Conservation (phyloP, 2,329 filamentous ascomycete species). For the Paracamarosporium sp. region DNA sequence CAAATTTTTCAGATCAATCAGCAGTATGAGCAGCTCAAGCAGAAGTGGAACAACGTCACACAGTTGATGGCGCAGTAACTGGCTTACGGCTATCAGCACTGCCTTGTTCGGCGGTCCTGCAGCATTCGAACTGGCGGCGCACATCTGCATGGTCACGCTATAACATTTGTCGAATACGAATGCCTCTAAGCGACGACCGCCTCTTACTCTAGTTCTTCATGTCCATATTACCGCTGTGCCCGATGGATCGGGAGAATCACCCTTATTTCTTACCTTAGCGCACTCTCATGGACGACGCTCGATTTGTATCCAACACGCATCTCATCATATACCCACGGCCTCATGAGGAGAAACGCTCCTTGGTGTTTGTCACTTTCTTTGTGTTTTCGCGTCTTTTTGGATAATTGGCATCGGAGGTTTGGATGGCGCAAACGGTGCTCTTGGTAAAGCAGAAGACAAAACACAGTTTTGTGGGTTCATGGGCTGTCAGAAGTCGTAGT, state of each 20-base stretch:
- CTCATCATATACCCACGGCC: conserved; percentile 33
- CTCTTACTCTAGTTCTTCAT: conserved; percentile 33
- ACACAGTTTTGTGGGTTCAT: background rate
- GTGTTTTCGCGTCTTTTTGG: conserved; percentile 18
- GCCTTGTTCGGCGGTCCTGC: background rate
- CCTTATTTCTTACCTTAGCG: background rate
- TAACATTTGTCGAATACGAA: conserved; percentile 23
- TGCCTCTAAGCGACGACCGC: conserved; percentile 28
- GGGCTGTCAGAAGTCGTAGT: background rate
- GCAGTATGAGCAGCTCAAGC: conserved; percentile 56
- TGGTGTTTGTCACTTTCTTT: conserved; percentile 12
- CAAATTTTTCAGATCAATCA: conserved; percentile 49
- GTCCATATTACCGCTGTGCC: conserved; percentile 36
- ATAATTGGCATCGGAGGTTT: conserved; percentile 19
- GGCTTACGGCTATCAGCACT: background rate
- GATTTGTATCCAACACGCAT: conserved; percentile 16
- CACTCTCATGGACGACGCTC: conserved; percentile 2
- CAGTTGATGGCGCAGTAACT: conserved; percentile 50
- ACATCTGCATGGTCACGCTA: conserved; percentile 21
- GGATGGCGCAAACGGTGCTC: conserved; percentile 14
- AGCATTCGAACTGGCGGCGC: background rate
- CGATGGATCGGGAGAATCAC: background rate
- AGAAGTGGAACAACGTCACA: conserved; percentile 57
- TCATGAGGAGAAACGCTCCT: conserved; percentile 16
- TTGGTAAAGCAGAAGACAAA: conserved; percentile 8